Evolutionary conservation across 495 filamentous ascomycete species (phyloP).

Genomic region (Hypoxylon crocopeplum): DNA sequence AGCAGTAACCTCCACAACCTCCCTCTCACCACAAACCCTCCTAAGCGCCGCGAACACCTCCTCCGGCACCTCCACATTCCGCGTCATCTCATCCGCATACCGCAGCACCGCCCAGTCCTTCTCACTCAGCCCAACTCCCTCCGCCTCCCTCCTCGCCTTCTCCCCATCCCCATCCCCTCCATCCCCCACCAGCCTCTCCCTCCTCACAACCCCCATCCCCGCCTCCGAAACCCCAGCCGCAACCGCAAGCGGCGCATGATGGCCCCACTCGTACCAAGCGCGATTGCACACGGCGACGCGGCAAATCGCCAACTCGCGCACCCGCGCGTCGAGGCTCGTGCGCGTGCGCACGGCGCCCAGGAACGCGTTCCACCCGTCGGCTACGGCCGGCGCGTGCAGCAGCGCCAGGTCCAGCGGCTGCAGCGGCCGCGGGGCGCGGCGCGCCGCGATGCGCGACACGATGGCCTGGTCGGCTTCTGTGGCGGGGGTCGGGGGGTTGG

Average conservation of each 20-base stretch:
- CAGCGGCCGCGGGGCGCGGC: constrained; percentile 68
- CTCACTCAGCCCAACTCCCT: constrained; percentile 52
- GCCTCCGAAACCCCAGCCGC: constrained; percentile 56
- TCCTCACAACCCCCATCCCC: constrained; percentile 46
- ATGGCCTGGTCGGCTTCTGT: constrained; percentile 59
- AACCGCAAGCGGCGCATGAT: constrained; percentile 70
- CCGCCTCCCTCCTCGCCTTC: constrained; percentile 27
- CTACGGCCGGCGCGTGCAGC: constrained; percentile 73
- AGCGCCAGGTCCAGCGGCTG: constrained; percentile 76
- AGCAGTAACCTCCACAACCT: constrained; percentile 79
- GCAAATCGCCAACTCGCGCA: constrained; percentile 76
- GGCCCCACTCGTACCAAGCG: constrained; percentile 81
- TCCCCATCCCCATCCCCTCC: constrained; percentile 14
- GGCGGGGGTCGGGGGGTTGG: constrained; percentile 61
- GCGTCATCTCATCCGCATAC: constrained; percentile 80
- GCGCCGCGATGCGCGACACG: constrained; percentile 64
- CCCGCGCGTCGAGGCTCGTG: constrained; percentile 62
- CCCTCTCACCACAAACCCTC: constrained; percentile 65
- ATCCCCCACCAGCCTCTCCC: constrained; percentile 9
- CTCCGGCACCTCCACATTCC: constrained; percentile 66
- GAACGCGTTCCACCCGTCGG: constrained; percentile 84
- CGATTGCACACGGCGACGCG: constrained; percentile 75
- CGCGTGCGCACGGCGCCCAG: constrained; percentile 74
- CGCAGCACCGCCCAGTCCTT: constrained; percentile 69
- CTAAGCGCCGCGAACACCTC: constrained; percentile 67